A percentile compares a stretch with the other conserved stretches of the same genome.
phyloP scores from a whole-genome alignment of 345 rosid genomes.

The Crucihimalaya himalaica region DNA sequence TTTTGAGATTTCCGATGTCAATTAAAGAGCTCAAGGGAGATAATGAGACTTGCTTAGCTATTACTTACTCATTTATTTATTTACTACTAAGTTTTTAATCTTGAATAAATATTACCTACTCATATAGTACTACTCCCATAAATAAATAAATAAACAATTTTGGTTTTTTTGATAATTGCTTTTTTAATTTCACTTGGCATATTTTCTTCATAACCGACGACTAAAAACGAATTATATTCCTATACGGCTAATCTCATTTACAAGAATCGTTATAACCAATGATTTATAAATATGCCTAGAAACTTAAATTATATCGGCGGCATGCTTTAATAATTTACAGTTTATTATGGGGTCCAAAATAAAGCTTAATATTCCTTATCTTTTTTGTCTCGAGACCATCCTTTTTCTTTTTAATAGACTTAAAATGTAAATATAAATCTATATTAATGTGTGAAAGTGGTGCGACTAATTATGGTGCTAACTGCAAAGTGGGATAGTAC shows the following conservation, averaged over 20 bases:
- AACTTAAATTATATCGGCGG: slow-evolving; percentile 21
- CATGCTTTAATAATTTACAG: slow-evolving; percentile 39
- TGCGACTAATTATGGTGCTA: slow-evolving; percentile 36
- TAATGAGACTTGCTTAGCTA: slow-evolving; percentile 1
- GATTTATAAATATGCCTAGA: background rate
- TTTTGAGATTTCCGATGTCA: slow-evolving; percentile 31
- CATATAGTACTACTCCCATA: slow-evolving; percentile 12
- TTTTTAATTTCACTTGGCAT: background rate
- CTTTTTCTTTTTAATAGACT: slow-evolving; percentile 20
- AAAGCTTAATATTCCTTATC: slow-evolving; percentile 42
- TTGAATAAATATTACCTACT: slow-evolving; percentile 14
- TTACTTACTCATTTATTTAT: too few relatives aligned
- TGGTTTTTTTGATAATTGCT: too few relatives aligned
- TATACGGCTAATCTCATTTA: background rate
- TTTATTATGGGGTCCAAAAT: slow-evolving; percentile 39
- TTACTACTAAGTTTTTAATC: background rate
- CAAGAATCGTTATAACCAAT: slow-evolving; percentile 3
- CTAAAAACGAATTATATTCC: background rate
- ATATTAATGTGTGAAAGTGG: slow-evolving; percentile 13
- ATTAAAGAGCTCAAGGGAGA: background rate
- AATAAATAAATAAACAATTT: background rate
- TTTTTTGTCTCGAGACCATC: slow-evolving; percentile 37
- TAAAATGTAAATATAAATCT: too few relatives aligned
- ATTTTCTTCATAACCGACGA: slow-evolving; percentile 4
- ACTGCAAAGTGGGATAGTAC: slow-evolving; percentile 7